These are phyloP conservation scores for Hymenoscyphus scutula DNA, from an alignment of 2,329 filamentous ascomycete genomes.

Conservation along the genomic window DNA sequence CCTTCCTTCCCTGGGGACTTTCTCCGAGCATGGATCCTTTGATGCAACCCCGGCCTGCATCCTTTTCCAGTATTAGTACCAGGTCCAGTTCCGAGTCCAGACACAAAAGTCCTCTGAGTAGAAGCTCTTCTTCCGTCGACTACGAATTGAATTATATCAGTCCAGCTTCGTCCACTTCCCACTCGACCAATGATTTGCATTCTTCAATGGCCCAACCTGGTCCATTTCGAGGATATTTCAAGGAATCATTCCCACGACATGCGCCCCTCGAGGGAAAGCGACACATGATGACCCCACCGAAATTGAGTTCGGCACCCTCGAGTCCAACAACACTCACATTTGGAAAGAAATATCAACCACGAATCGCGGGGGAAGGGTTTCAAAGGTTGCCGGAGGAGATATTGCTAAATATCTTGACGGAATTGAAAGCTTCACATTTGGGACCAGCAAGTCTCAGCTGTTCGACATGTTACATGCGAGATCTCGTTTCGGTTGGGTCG, in stretches of 20 bases:
- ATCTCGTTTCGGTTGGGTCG: conserved; percentile 51
- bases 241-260: conserved; percentile 19
- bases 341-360: conserved; percentile 20
- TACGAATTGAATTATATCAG: conserved; percentile 26
- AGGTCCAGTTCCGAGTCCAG: conserved; percentile 30
- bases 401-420: conserved; percentile 53
- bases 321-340: conserved; percentile 8
- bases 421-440: conserved; percentile 53
- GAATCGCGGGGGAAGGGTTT: conserved; percentile 50
- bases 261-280: conserved; percentile 15
- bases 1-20: conserved; percentile 17
- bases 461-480: conserved; percentile 64
- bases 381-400: conserved; percentile 58
- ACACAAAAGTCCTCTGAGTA: conserved; percentile 32
- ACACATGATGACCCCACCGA: conserved; percentile 22
- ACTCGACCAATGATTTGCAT: conserved; percentile 14
- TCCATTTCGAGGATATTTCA: conserved; percentile 13
- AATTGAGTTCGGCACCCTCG: conserved; percentile 10
- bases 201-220: conserved; percentile 9
- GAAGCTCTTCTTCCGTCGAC: conserved; percentile 24
- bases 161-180: conserved; percentile 21
- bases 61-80: conserved; percentile 19
- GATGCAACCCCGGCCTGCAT: conserved; percentile 19
- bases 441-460: conserved; percentile 50
- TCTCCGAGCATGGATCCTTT: conserved; percentile 25